phyloP scores from a whole-genome alignment of 208 protist genomes.

The Lotmaria passim region DNA sequence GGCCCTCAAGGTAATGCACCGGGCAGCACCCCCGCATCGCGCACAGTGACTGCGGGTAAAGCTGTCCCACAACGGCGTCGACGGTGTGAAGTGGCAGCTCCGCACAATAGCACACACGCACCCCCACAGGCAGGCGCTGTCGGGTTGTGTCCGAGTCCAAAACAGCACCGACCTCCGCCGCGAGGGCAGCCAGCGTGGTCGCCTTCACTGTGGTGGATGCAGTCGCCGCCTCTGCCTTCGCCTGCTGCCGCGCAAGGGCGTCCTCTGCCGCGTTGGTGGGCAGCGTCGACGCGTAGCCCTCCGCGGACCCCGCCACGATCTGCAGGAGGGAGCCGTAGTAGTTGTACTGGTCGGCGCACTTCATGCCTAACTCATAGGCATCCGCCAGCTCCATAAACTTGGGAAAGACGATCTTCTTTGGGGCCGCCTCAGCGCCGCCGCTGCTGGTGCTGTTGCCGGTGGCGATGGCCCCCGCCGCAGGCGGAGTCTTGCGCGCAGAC shows the following conservation, averaged over 20 bases:
- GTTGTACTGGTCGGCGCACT: conserved; percentile 54
- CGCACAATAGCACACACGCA: conserved; percentile 44
- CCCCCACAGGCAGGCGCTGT: conserved; percentile 25
- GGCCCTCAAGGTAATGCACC: conserved; percentile 40
- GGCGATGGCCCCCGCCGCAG: conserved; percentile 1
- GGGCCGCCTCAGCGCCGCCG: conserved; percentile 33
- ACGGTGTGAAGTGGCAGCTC: conserved; percentile 42
- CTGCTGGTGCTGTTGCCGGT: conserved; percentile 17
- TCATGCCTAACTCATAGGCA: conserved; percentile 54
- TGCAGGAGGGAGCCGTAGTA: conserved; percentile 58
- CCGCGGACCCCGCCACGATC: conserved; percentile 45
- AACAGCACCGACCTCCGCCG: conserved; percentile 26
- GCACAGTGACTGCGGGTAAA: conserved; percentile 62
- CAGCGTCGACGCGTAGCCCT: conserved; percentile 52
- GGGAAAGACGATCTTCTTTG: conserved; percentile 68
- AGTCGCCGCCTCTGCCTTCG: conserved; percentile 14
- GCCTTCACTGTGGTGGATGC: not conserved
- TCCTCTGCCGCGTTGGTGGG: conserved; percentile 47
- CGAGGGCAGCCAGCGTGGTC: conserved; percentile 17
- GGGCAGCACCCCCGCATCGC: conserved; percentile 73
- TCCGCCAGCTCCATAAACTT: conserved; percentile 80
- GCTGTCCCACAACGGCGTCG: conserved; percentile 37
- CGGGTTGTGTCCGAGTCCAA: conserved; percentile 28
- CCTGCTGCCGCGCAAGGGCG: conserved; percentile 30
- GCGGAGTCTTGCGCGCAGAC: not conserved